A percentile compares a stretch with the other conserved stretches of the same genome.
phyloP scores from a whole-genome alignment of 1,284 basidiomycete species.

The Trichosporon inkin region DNA sequence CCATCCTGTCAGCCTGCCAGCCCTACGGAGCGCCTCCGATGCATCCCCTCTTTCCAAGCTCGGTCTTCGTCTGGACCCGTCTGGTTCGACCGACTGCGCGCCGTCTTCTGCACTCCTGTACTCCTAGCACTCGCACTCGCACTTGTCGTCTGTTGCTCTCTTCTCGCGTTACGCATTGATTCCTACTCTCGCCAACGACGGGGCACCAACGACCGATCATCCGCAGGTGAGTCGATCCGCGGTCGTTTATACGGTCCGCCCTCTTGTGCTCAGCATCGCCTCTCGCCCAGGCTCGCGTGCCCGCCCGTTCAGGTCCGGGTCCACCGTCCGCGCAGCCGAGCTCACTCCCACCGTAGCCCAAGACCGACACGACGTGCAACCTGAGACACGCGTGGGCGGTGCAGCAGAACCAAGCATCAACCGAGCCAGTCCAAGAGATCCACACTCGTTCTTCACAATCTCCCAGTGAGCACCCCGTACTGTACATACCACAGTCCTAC shows the following conservation, averaged over 20 bases:
- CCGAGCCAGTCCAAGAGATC: background rate
- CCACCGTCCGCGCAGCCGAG: background rate
- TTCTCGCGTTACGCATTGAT: too few relatives aligned
- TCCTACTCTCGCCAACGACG: too few relatives aligned
- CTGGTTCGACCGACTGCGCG: too few relatives aligned
- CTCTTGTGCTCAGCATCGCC: background rate
- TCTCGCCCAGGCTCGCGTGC: background rate
- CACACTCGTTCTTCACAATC: background rate
- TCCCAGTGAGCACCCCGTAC: background rate
- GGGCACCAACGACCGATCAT: too few relatives aligned
- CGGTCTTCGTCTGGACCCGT: too few relatives aligned
- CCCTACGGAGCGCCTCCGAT: too few relatives aligned
- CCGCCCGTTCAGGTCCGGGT: background rate
- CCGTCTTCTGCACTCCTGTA: too few relatives aligned
- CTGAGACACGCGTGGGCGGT: slow-evolving; percentile 5
- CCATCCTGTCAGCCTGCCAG: too few relatives aligned
- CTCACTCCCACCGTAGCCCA: background rate
- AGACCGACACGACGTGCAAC: background rate
- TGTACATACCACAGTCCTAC: background rate
- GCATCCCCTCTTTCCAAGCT: too few relatives aligned
- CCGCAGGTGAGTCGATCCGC: too few relatives aligned
- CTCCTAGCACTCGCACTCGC: too few relatives aligned
- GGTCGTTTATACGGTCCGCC: slow-evolving; percentile 1
- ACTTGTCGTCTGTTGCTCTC: too few relatives aligned
- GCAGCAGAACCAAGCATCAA: background rate